These are phyloP conservation scores for Chrysanthemum seticuspe DNA, from an alignment of 129 eudicot genomes.

Conservation along the genomic window DNA sequence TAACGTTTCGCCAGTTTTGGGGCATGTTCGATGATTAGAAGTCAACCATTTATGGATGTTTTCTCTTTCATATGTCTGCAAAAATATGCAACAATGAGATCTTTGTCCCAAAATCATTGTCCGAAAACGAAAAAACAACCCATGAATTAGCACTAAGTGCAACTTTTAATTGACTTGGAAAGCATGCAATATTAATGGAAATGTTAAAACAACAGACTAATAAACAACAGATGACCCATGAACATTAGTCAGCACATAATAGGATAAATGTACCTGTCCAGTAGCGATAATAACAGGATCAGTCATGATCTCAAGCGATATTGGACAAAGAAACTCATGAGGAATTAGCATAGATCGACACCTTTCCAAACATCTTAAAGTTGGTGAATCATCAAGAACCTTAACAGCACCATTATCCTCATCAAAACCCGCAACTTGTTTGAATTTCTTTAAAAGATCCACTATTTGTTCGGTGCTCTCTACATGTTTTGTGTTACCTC, in stretches of 20 bases:
- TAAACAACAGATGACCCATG: slow-evolving; percentile 9
- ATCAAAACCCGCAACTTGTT: slow-evolving; percentile 66
- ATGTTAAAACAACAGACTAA: too few species aligned
- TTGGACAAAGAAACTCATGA: slow-evolving; percentile 76
- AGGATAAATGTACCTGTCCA: slow-evolving; percentile 58
- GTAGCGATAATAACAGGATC: slow-evolving; percentile 79
- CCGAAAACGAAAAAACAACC: too few species aligned
- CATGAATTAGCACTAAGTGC: too few species aligned
- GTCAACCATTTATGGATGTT: slow-evolving; percentile 56
- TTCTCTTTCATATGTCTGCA: slow-evolving; percentile 72
- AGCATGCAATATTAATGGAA: too few species aligned
- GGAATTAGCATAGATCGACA: slow-evolving; percentile 50
- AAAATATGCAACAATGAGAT: slow-evolving; percentile 10
- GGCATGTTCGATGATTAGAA: slow-evolving; percentile 61
- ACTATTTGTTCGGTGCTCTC: slow-evolving; percentile 45
- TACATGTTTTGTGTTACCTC: slow-evolving; percentile 32
- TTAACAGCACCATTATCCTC: slow-evolving; percentile 35
- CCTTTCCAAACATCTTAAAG: slow-evolving; percentile 36
- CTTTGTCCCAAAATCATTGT: too few species aligned
- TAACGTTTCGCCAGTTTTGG: slow-evolving; percentile 63
- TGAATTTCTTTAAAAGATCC: slow-evolving; percentile 60
- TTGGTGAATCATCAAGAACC: slow-evolving; percentile 39
- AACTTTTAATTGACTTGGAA: too few species aligned
- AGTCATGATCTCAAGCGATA: slow-evolving; percentile 69
- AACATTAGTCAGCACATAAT: neutral